These are phyloP conservation scores for Luffa aegyptiaca DNA, from an alignment of 306 rosid genomes.

Conservation along the genomic window DNA sequence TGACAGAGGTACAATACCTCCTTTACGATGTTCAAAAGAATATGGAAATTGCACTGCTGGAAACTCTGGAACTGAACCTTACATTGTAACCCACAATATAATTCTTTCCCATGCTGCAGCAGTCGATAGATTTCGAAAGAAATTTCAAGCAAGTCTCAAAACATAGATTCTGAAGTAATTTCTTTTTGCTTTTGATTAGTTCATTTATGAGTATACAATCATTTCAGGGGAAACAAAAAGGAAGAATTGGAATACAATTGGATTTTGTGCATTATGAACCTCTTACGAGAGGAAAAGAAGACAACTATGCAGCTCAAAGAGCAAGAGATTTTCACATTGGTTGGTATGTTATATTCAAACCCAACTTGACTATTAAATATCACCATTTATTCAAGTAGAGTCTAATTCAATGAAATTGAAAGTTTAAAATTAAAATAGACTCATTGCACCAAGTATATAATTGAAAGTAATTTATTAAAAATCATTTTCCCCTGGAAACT, in stretches of 20 bases:
- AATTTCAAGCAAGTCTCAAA: conserved; percentile 42
- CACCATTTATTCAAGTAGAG: too few species aligned
- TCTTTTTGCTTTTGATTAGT: too few species aligned
- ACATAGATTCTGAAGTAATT: too few species aligned
- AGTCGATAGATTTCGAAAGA: conserved; percentile 55
- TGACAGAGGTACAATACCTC: conserved; percentile 68
- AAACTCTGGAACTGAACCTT: conserved; percentile 81
- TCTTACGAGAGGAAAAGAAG: conserved; percentile 74
- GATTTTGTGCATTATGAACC: conserved; percentile 86
- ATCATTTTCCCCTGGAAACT: too few species aligned
- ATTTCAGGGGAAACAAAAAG: conserved; percentile 52
- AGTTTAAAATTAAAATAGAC: too few species aligned
- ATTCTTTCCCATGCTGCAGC: conserved; percentile 77
- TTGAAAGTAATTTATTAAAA: too few species aligned
- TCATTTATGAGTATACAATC: neutral
- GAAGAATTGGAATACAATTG: conserved; percentile 66
- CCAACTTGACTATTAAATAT: neutral
- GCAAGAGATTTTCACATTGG: conserved; percentile 86
- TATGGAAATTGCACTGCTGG: conserved; percentile 75
- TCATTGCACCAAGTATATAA: too few species aligned
- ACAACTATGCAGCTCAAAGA: conserved; percentile 79
- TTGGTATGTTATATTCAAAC: conserved; percentile 35
- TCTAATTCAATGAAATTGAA: too few species aligned
- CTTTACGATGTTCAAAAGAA: conserved; percentile 75
- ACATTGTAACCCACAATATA: conserved; percentile 67